Evolutionary conservation across 1,139 yeast species (phyloP).

Genomic region (Scheffersomyces parashehatae): DNA sequence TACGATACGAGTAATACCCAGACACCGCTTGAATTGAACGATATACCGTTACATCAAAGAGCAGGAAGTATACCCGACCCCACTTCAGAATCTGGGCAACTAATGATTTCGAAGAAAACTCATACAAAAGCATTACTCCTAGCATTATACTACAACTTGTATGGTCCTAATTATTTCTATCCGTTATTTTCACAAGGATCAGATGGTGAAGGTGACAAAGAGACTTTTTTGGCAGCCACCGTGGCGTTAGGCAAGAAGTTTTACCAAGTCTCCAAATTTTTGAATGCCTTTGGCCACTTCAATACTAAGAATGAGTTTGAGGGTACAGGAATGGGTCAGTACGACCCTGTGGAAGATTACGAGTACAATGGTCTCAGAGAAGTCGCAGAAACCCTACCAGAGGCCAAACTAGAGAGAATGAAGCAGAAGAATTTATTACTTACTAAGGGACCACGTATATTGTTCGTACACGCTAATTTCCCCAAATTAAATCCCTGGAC

Average conservation of each 20-base stretch:
- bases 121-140: slow-evolving; percentile 67
- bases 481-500: slow-evolving; percentile 65
- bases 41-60: slow-evolving; percentile 65
- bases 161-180: slow-evolving; percentile 77
- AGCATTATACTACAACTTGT: slow-evolving; percentile 74
- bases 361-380: slow-evolving; percentile 10
- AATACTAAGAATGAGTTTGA: slow-evolving; percentile 41
- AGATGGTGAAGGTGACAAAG: slow-evolving; percentile 91
- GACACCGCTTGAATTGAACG: slow-evolving; percentile 7
- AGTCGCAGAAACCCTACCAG: slow-evolving; percentile 7
- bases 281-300: slow-evolving; percentile 56
- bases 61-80: slow-evolving; percentile 78
- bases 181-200: slow-evolving; percentile 85
- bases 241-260: slow-evolving; percentile 57
- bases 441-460: slow-evolving; percentile 37
- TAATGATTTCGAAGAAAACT: slow-evolving; percentile 63
- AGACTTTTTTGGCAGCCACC: slow-evolving; percentile 82
- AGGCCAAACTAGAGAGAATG: slow-evolving; percentile 10
- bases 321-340: slow-evolving; percentile 77
- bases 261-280: slow-evolving; percentile 66
- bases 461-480: slow-evolving; percentile 67
- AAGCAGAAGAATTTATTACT: slow-evolving; percentile 17
- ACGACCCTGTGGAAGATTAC: slow-evolving; percentile 63
- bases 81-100: slow-evolving; percentile 80
- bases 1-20: slow-evolving; percentile 1